Percentiles rank a stretch among this genome's conserved stretches.
Conservation (phyloP, 2,329 filamentous ascomycete species). For the Catunica adiposa region DNA sequence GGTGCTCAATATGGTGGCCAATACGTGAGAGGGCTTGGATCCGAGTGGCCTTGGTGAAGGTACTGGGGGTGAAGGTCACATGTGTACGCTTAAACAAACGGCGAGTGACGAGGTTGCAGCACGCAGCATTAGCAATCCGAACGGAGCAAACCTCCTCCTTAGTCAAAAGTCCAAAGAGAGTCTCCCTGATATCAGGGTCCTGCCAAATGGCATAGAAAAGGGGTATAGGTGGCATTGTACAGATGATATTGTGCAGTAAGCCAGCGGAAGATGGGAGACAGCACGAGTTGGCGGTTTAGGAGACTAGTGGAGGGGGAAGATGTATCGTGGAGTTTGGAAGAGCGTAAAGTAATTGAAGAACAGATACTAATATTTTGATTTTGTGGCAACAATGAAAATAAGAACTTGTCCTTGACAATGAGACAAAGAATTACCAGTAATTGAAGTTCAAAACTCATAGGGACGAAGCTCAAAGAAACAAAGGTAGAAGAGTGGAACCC, state of each 20-base stretch:
- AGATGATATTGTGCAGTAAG: constrained; percentile 8
- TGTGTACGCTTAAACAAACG: constrained; percentile 52
- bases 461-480: not conserved
- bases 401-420: not conserved
- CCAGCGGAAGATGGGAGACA: constrained; percentile 12
- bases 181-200: constrained; percentile 32
- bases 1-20: constrained; percentile 60
- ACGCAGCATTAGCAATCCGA: constrained; percentile 52
- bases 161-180: constrained; percentile 32
- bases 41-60: constrained; percentile 58
- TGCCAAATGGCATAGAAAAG: constrained; percentile 40
- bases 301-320: not conserved
- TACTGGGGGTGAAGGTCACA: constrained; percentile 54
- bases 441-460: constrained; percentile 4
- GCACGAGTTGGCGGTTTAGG: not conserved
- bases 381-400: not conserved
- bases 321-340: not conserved
- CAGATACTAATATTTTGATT: not conserved
- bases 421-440: constrained; percentile 9
- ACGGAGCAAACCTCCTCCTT: constrained; percentile 40
- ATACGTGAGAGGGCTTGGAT: constrained; percentile 61
- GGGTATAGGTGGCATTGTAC: constrained; percentile 17
- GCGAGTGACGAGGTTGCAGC: constrained; percentile 52
- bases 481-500: not conserved
- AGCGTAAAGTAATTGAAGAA: not conserved